Percentiles rank a stretch among this genome's conserved stretches.
Evolutionary conservation across 192 early-diverging fungal genomes (phyloP).

Genomic region (Coemansia sp.): DNA sequence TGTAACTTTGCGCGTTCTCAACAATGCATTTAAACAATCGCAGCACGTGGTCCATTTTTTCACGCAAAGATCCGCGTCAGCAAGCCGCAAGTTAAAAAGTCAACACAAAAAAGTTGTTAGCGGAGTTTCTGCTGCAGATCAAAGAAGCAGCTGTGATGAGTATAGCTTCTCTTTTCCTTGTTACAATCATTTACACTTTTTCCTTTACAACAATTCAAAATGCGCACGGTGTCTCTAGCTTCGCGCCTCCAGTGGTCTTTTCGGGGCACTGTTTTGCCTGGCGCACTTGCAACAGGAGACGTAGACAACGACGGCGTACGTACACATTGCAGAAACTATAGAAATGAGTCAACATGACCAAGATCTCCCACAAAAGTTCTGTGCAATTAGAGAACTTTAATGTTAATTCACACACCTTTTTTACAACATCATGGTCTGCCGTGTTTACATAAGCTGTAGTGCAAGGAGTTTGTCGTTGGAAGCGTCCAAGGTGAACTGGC

Average conservation of each 20-base stretch:
- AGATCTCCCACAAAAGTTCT: background rate
- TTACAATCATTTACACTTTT: too few species aligned
- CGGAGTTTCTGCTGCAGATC: too few species aligned
- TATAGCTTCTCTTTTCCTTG: too few species aligned
- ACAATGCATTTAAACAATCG: too few species aligned
- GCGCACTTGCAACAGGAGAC: constrained; percentile 50
- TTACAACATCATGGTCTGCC: background rate
- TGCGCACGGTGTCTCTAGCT: constrained; percentile 48
- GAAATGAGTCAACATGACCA: background rate
- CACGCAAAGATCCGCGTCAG: too few species aligned
- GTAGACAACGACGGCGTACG: constrained; percentile 53
- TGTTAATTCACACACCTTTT: background rate
- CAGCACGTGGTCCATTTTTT: too few species aligned
- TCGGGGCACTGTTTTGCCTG: constrained; percentile 47
- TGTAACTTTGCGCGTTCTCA: too few species aligned
- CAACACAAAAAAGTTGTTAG: too few species aligned
- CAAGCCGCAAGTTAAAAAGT: too few species aligned
- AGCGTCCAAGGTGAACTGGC: constrained; percentile 53
- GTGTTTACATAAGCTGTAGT: constrained; percentile 19
- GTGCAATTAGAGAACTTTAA: background rate
- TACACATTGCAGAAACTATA: background rate
- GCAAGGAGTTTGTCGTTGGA: constrained; percentile 54
- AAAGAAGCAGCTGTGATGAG: too few species aligned
- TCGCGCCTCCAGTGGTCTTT: constrained; percentile 53
- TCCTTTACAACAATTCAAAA: background rate